phyloP scores from a whole-genome alignment of 306 rosid genomes.

The Hippophae rhamnoides region DNA sequence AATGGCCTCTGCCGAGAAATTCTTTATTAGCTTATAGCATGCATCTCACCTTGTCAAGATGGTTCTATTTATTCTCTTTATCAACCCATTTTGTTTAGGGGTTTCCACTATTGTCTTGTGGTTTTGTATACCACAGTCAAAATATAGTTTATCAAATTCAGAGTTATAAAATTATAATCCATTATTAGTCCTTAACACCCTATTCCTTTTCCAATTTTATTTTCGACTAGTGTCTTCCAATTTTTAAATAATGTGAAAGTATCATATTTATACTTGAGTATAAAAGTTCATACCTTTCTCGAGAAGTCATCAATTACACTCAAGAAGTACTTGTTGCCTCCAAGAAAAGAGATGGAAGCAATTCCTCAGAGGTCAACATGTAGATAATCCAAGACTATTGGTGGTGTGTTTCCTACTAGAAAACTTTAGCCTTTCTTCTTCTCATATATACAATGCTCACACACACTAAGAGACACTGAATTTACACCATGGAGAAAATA shows the following conservation, averaged over 20 bases:
- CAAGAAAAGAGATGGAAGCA: no score
- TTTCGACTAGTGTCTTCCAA: background rate
- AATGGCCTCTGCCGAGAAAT: no score
- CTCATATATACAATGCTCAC: no score
- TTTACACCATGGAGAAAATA: no score
- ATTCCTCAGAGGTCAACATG: no score
- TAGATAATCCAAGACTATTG: no score
- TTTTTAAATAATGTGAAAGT: background rate
- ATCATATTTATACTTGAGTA: background rate
- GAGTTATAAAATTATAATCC: no score
- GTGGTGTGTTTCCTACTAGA: no score
- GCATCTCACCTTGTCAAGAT: background rate
- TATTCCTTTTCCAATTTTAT: background rate
- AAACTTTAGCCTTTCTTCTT: no score
- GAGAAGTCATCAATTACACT: background rate
- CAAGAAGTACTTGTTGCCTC: no score
- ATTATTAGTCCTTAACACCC: background rate
- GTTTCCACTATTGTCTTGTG: background rate
- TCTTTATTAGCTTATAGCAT: background rate
- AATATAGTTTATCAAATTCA: background rate
- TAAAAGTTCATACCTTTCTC: background rate
- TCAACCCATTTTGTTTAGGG: background rate
- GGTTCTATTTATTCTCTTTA: background rate
- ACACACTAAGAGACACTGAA: no score
- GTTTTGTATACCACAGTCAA: background rate